Base-by-base conservation (phyloP, 495 filamentous ascomycete species). In the Penicillium coffeae region DNA sequence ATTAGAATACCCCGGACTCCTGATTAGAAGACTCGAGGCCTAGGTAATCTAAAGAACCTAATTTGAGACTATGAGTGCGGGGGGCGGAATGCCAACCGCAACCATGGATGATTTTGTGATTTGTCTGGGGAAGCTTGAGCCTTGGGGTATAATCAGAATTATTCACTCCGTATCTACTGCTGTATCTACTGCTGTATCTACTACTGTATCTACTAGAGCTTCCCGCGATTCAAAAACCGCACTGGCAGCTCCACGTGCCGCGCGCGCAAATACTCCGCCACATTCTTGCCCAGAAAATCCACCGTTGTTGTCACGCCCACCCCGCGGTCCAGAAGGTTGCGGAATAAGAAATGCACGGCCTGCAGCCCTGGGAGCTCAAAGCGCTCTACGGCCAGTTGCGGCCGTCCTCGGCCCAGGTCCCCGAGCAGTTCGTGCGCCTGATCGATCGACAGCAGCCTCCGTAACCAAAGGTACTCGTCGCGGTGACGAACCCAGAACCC, bases 281-380 rank as follows among this genome's bases (percentile, higher is more conserved):
- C 72, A 46, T 80, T 79, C 62, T 83, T 82, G 1, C 76, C 78
- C 45, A 83, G 54, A 37, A 76, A 71, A 45, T 82, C 78, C 25
- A 75, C 66, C 1, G 66, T 74, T 13, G 67, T 72, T 0, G 72
- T 75, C 34, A 70, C 72, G 13, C 65, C 72, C 1, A 80, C 77
- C 3, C 79, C 80, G 8, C 78, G 66, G 32, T 79, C 79, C 19
- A 84, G 56, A 21, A 75, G 50, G 44, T 80, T 76, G 40, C 74
- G 71, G 33, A 82, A 72, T 18, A 82, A 59, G 62, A 80, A 82
- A 56, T 82, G 78, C 21, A 82, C 77, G 0, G 66, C 68, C 16
- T 59, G 56, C 8, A 72, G 52, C 21, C 63, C 59, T 0, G 64
- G 60, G 10, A 72, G 46, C 70, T 82, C 78, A 45, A 78, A 79